Percentiles rank a stretch among this genome's conserved stretches.
Conservation (phyloP, 768 basidiomycete species). For the Psilocybe azurescens region DNA sequence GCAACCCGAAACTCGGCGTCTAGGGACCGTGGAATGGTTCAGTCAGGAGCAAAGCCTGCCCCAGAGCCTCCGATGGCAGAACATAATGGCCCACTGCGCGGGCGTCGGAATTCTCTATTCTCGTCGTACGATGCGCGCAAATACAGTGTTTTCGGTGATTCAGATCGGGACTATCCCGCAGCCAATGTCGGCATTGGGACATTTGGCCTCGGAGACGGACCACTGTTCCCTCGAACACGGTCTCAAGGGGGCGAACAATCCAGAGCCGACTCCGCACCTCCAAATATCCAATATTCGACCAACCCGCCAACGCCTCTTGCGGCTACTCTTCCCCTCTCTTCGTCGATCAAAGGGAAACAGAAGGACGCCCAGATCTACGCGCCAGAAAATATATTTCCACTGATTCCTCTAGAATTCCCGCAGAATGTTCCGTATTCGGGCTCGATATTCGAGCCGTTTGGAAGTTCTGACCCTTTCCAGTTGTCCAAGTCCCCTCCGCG, state of each 20-base stretch:
- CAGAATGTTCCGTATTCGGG: slow-evolving; percentile 1
- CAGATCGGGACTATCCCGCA: not conserved
- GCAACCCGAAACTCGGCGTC: not conserved
- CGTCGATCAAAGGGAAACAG: slow-evolving; percentile 13
- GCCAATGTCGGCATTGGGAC: slow-evolving; percentile 6
- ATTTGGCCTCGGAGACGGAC: slow-evolving; percentile 22
- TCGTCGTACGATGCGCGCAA: slow-evolving; percentile 8
- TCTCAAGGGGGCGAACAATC: slow-evolving; percentile 6
- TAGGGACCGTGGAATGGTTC: not conserved
- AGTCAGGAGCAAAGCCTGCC: not conserved
- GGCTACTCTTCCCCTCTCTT: not conserved
- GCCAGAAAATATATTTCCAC: slow-evolving; percentile 1
- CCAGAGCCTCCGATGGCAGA: not conserved
- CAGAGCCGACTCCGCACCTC: slow-evolving; percentile 24
- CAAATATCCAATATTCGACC: slow-evolving; percentile 15
- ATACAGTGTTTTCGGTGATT: slow-evolving; percentile 17
- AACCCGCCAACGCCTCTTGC: slow-evolving; percentile 5
- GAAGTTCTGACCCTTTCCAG: slow-evolving; percentile 5
- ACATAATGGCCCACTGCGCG: slow-evolving; percentile 6
- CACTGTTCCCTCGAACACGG: slow-evolving; percentile 24
- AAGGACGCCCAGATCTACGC: slow-evolving; percentile 4
- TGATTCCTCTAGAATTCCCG: not conserved
- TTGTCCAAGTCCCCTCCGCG: not conserved
- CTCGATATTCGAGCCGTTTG: slow-evolving; percentile 12
- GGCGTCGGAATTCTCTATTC: slow-evolving; percentile 18